Conservation (phyloP, 306 rosid genomes). For the Nissolia schottii region DNA sequence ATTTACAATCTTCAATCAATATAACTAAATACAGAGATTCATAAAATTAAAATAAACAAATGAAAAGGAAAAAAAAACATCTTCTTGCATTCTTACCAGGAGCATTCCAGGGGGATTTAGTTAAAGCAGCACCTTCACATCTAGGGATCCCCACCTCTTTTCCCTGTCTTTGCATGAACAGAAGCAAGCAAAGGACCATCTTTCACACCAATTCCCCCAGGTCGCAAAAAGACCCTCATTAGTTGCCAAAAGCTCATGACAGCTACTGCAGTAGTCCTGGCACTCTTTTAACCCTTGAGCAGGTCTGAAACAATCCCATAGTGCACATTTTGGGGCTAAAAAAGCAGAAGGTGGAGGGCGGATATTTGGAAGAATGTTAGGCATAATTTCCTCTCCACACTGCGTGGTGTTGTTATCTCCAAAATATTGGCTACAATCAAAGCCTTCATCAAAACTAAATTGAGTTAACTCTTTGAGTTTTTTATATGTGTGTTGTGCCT, state of each 20-base stretch:
- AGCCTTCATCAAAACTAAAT: constrained; percentile 31
- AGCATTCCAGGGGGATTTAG: constrained; percentile 96
- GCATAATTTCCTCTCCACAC: constrained; percentile 44
- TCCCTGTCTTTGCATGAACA: constrained; percentile 73
- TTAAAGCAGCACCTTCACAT: constrained; percentile 93
- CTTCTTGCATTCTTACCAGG: constrained; percentile 45
- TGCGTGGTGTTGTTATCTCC: constrained; percentile 14
- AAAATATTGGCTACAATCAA: constrained; percentile 29
- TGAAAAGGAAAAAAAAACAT: neutral
- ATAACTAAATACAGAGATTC: neutral
- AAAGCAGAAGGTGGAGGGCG: constrained; percentile 92
- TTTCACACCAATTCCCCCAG: constrained; percentile 85
- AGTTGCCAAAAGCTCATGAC: constrained; percentile 65
- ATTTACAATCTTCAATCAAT: neutral
- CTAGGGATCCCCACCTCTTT: constrained; percentile 86
- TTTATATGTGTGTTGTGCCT: constrained; percentile 11
- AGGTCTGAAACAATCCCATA: constrained; percentile 97
- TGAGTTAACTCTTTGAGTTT: constrained; percentile 35
- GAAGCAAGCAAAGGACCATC: constrained; percentile 79
- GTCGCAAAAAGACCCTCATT: constrained; percentile 86
- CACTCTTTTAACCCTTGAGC: constrained; percentile 73
- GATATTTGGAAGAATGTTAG: constrained; percentile 67
- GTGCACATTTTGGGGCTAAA: constrained; percentile 85
- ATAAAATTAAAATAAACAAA: neutral
- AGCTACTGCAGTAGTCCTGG: constrained; percentile 75